Percentiles rank a stretch among this genome's conserved stretches.
Evolutionary conservation across 2,329 filamentous ascomycete species (phyloP).

Genomic region (Diplodia seriata): DNA sequence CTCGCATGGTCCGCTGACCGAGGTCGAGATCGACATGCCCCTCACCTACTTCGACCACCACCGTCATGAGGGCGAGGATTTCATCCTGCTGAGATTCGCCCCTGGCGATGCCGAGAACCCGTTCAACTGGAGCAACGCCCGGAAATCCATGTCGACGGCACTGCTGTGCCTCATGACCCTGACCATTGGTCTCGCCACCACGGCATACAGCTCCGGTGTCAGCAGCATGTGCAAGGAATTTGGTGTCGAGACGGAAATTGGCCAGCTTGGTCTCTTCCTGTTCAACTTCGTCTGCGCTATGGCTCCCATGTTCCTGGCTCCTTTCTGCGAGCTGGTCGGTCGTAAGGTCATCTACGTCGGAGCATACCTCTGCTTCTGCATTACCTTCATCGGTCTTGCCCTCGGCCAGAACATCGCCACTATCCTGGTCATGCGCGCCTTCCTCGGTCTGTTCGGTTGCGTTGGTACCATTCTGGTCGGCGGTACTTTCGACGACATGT

Average conservation of each 20-base stretch:
- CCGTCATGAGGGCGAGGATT: constrained; percentile 54
- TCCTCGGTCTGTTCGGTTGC: constrained; percentile 59
- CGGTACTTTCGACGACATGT: constrained; percentile 60
- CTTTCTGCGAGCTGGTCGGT: constrained; percentile 59
- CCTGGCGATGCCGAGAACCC: constrained; percentile 58
- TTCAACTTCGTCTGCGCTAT: constrained; percentile 60
- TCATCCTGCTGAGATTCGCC: constrained; percentile 56
- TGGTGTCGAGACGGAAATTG: constrained; percentile 51
- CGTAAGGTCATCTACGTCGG: constrained; percentile 56
- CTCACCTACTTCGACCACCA: constrained; percentile 54
- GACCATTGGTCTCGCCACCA: constrained; percentile 62
- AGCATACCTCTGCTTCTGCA: constrained; percentile 54
- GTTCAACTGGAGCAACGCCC: constrained; percentile 57
- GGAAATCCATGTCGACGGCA: constrained; percentile 56
- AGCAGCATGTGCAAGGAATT: constrained; percentile 55
- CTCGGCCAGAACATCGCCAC: constrained; percentile 58
- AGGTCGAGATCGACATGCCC: constrained; percentile 58
- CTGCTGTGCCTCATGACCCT: constrained; percentile 61
- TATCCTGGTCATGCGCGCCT: constrained; percentile 55
- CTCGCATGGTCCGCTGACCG: constrained; percentile 48
- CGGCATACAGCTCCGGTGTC: constrained; percentile 60
- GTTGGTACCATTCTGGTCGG: constrained; percentile 60
- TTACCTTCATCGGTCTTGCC: constrained; percentile 58
- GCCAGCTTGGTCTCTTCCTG: constrained; percentile 58
- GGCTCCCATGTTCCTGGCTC: constrained; percentile 57